These are phyloP conservation scores for Neofusicoccum sp. DNA, from an alignment of 2,329 filamentous ascomycete genomes.

Conservation along the genomic window DNA sequence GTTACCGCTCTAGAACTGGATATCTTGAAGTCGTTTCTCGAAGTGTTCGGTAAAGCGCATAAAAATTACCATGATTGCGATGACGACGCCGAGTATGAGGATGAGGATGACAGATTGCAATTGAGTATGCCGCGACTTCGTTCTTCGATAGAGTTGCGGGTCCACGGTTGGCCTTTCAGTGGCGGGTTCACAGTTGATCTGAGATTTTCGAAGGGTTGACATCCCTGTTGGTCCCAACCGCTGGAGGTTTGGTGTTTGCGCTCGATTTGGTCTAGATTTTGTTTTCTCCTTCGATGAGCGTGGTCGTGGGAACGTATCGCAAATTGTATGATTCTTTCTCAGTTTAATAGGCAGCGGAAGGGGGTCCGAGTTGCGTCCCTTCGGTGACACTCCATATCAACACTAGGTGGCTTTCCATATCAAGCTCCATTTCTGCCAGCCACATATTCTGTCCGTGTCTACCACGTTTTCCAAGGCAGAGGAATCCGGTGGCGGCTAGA, in stretches of 20 bases:
- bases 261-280: too few relatives aligned
- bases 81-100: background rate
- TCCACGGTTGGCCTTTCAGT: background rate
- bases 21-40: background rate
- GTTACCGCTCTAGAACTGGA: background rate
- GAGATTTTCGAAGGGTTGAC: background rate
- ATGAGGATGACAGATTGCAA: background rate
- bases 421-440: too few relatives aligned
- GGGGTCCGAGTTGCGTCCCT: background rate
- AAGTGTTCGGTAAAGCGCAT: background rate
- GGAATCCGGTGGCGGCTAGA: too few relatives aligned
- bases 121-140: background rate
- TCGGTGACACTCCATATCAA: background rate
- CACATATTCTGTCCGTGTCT: too few relatives aligned
- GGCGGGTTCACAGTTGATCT: too few relatives aligned
- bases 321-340: background rate
- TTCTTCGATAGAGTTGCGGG: background rate
- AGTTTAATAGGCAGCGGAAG: background rate
- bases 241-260: too few relatives aligned
- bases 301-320: too few relatives aligned
- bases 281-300: too few relatives aligned
- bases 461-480: too few relatives aligned
- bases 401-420: background rate
- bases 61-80: background rate
- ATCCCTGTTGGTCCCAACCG: background rate